A percentile compares a stretch with the other conserved stretches of the same genome.
phyloP scores from a whole-genome alignment of 2,329 filamentous ascomycete genomes.

The Tolypocladium sp. region DNA sequence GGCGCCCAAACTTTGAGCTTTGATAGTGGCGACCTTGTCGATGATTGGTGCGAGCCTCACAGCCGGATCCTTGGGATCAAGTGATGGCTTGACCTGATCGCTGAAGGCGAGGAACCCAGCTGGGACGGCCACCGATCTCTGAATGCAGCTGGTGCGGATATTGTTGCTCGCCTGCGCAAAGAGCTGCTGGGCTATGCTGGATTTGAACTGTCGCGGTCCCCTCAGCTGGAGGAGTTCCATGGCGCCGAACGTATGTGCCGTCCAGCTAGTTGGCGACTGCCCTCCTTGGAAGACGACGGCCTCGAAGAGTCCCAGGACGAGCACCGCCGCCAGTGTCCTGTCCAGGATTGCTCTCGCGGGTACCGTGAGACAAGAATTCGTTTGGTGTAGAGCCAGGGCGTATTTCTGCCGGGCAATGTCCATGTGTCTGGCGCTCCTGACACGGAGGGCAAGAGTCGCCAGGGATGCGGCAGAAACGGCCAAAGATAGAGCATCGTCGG shows the following conservation, averaged over 20 bases:
- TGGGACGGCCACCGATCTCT: constrained; percentile 11
- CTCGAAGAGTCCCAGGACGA: constrained; percentile 17
- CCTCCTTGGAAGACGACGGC: constrained; percentile 14
- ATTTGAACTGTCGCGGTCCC: constrained; percentile 11
- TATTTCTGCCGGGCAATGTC: constrained; percentile 11
- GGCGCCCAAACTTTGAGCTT: constrained; percentile 1
- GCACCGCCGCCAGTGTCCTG: constrained; percentile 14
- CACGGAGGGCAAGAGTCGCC: constrained; percentile 11
- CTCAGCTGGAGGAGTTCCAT: constrained; percentile 15
- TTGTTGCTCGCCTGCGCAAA: constrained; percentile 16
- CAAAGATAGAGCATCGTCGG: constrained; percentile 10
- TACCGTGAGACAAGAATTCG: constrained; percentile 8
- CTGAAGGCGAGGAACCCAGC: constrained; percentile 9
- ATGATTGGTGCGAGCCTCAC: constrained; percentile 8
- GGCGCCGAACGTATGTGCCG: constrained; percentile 13
- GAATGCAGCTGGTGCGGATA: constrained; percentile 15
- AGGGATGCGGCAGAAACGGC: constrained; percentile 14
- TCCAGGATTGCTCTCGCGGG: constrained; percentile 11
- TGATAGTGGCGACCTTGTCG: constrained; percentile 9
- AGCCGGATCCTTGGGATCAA: constrained; percentile 7
- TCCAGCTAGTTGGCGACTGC: constrained; percentile 15
- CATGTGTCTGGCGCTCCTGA: constrained; percentile 6
- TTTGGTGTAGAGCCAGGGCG: constrained; percentile 8
- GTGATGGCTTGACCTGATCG: constrained; percentile 2
- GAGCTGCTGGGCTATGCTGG: constrained; percentile 9